Base-by-base conservation (phyloP, 495 filamentous ascomycete species). In the Penicillium roqueforti region DNA sequence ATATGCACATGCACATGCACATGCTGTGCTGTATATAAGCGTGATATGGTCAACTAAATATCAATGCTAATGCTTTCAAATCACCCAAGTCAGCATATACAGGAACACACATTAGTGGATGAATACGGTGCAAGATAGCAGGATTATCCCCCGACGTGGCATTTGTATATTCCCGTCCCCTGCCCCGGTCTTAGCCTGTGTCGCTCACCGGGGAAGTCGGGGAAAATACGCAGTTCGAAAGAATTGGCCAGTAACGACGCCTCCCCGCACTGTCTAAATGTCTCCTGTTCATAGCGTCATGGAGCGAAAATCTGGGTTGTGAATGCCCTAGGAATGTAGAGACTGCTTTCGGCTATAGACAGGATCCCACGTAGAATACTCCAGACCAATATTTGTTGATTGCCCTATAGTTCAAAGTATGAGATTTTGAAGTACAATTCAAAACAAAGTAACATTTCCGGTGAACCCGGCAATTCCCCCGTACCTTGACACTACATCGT, bases 191-290 rank as follows among this genome's bases (percentile, higher is more conserved):
- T 60, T 53, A 66, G 45, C 63, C 63, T 28, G 39, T 56, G 61
- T 66, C 28, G 61, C 58, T 66, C 63, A 66, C 63, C 63, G 63
- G 63, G 61, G 61, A 64, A 64, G 53, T 59, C 56, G 61, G 63
- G 63, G 63, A 42, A 57, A 43, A 45, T 43, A 44, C 54, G 58
- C 39, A 49, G 47, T 32, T 56, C 37, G 52, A 51, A 49, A 22
- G 29, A 16, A 58, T 55, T 46, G 49, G 49, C 56, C 59, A 65
- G 29, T 65, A n/a, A 55, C 9, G 51, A 28, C 13, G 26, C 18
- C 43, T 48, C 60, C 55, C 60, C 63, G 58, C 62, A 65, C 18
- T 41, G 38, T 43, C 31, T 36, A 18, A 11, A 10, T 37, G 28
- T 34, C 16, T 46, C 19, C 19, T 13, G 31, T 43, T 48, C 49